These are phyloP conservation scores for Houttuynia cordata DNA, from an alignment of 164 flowering plant genomes.

Conservation along the genomic window DNA sequence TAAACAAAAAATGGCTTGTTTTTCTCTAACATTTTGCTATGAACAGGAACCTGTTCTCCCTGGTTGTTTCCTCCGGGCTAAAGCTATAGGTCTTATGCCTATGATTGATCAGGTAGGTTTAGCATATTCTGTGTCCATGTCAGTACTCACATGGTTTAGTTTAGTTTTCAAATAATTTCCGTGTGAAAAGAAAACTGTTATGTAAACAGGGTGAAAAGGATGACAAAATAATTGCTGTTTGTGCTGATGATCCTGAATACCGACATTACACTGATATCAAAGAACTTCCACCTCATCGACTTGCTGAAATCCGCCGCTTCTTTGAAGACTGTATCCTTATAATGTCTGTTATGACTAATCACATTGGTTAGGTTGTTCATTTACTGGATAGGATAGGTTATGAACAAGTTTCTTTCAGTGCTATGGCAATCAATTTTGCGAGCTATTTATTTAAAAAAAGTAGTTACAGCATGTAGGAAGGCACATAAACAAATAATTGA, in stretches of 20 bases:
- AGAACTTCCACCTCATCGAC: constrained; percentile 79
- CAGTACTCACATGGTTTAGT: neutral
- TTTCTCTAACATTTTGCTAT: constrained; percentile 3
- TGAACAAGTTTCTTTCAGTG: neutral
- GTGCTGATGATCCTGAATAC: constrained; percentile 87
- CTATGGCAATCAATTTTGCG: too few species aligned
- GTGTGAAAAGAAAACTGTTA: neutral
- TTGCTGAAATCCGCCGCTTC: constrained; percentile 78
- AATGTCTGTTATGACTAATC: neutral
- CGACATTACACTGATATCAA: constrained; percentile 66
- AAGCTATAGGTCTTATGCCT: constrained; percentile 82
- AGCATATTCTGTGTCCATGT: too few species aligned
- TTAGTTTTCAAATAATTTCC: neutral
- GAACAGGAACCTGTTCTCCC: constrained; percentile 70
- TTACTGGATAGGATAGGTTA: neutral
- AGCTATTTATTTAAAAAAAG: too few species aligned
- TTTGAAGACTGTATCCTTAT: constrained; percentile 79
- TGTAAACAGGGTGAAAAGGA: constrained; percentile 64
- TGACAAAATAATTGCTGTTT: constrained; percentile 82
- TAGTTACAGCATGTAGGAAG: too few species aligned
- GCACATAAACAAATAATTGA: too few species aligned
- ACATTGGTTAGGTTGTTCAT: neutral
- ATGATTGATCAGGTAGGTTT: constrained; percentile 66
- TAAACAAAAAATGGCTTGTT: neutral
- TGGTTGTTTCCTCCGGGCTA: constrained; percentile 78